Evolutionary conservation across 2,329 filamentous ascomycete species (phyloP), one percentile per base, ranked within the genome.

Genomic region (Chaetomiaceae sp.): DNA sequence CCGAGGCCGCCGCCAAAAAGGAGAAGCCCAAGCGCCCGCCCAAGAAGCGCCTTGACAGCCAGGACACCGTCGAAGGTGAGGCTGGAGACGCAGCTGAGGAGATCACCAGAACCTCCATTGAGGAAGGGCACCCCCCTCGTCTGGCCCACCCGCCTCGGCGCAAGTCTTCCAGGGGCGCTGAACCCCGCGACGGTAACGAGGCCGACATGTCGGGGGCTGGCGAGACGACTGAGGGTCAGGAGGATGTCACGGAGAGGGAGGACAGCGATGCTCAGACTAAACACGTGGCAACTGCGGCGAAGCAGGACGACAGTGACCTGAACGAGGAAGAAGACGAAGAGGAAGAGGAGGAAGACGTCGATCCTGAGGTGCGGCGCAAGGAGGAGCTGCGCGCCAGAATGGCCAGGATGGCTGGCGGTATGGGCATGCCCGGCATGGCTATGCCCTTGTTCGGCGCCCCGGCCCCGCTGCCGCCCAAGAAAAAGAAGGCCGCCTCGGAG

Each of bases 321-420:
- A 18, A 62, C 19, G 65, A 67, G 8, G 62, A 62, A 8, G 71
- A 67, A 10, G 74, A 75, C 18, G 76, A 76, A 3, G 81, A 80
- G 12, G 84, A 83, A 14, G 84, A 86, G 15, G 84, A 83, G n/a
- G 84, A 90, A 22, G 88, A 95, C 14, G 73, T 94, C 42, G 90
- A 97, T 59, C 88, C 89, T 1, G 93, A 98, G 64, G 75, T 88
- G 18, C 83, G 80, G 56, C 84, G 90, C 42, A 86, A 84, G 62
- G 83, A 95, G 67, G 91, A 96, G 63, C 74, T 98, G 26, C 81
- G 93, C 50, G 89, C 93, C 51, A 82, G 93, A 58, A 98, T 98
- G 88, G 93, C 93, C 37, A 96, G 95, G 69, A 93, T 98, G 85
- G 95, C 91, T 56, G 91, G 91, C 45, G 91, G 91, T 18, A 95